Evolutionary conservation across 176 grass and related monocot genomes (phyloP).

Genomic region (Ensete glaucum): DNA sequence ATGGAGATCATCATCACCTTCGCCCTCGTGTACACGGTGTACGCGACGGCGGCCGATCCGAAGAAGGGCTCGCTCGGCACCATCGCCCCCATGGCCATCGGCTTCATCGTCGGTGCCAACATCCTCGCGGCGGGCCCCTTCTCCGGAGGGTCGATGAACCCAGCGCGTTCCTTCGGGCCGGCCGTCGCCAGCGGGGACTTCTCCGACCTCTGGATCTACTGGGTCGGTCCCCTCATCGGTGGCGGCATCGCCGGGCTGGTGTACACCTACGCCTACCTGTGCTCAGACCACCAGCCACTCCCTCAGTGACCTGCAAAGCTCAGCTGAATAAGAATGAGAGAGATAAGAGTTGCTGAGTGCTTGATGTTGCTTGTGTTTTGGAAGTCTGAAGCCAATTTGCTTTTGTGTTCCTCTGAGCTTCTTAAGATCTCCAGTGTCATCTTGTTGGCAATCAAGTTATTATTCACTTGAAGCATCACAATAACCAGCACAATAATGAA

Average conservation of each 20-base stretch:
- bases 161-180: not conserved
- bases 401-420: not conserved
- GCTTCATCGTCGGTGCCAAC: slow-evolving; percentile 8
- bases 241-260: not conserved
- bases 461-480: no score
- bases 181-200: not conserved
- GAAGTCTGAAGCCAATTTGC: not conserved
- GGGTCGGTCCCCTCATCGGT: slow-evolving; percentile 1
- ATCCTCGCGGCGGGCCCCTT: slow-evolving; percentile 5
- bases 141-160: slow-evolving; percentile 1
- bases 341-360: no score
- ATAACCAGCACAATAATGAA: no score
- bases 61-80: slow-evolving; percentile 8
- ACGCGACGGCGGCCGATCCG: slow-evolving; percentile 4
- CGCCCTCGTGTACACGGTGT: slow-evolving; percentile 2
- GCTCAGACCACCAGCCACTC: slow-evolving; percentile 1
- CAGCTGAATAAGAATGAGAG: not conserved
- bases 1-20: slow-evolving; percentile 10
- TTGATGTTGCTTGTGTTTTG: not conserved
- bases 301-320: not conserved
- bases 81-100: slow-evolving; percentile 1
- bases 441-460: no score
- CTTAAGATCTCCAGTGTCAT: not conserved
- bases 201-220: slow-evolving; percentile 5
- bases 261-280: slow-evolving; percentile 1